Evolutionary conservation across 2,329 filamentous ascomycete genomes (phyloP), one percentile per base, ranked within the genome.

Genomic region (Diaporthe sp.): DNA sequence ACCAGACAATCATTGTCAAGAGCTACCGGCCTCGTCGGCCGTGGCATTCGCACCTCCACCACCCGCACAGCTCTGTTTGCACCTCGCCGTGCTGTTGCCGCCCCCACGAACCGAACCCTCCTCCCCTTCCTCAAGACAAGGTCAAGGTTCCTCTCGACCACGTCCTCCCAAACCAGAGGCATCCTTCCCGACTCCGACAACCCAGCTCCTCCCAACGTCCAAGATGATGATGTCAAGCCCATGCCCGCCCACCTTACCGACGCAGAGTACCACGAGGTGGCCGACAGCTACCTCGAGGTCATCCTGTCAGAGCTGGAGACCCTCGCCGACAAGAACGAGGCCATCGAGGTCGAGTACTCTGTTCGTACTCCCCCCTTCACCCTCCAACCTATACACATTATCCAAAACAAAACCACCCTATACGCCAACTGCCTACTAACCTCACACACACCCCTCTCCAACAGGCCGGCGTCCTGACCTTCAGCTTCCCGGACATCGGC

Each of bases 321-420:
- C 75, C 83, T 93, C 39, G 92, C 94, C 79, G 97, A 98, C 80
- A 85, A 88, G 42, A 85, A 89, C 10, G 92, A 93, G 12, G 93
- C 95, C 71, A 84, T 98, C 8, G 97, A 99, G 78, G 93, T 97
- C 7, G 97, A 99, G 81, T 98, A 93, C 79, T 93, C 93, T 75
- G 96, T 98, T 87, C 76, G 92, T 88, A n/a, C 47, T 71, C 53
- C 32, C 55, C 44, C 42, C 25, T 6, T 2, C 5, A 15, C 37
- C 32, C 37, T n/a, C 22, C 25, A 25, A 22, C 9, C 66, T 17
- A 44, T 58, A n/a, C n/a, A n/a, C 50, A 70, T 59, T 42, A 7
- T 8, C n/a, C 65, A 76, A 70, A 77, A 15, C 15, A 35, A 3
- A 56, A 32, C 5, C 69, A 61, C 35, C 32, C 55, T 30, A n/a